These are phyloP conservation scores for Castanea mollissima DNA, from an alignment of 306 rosid genomes.

Conservation along the genomic window DNA sequence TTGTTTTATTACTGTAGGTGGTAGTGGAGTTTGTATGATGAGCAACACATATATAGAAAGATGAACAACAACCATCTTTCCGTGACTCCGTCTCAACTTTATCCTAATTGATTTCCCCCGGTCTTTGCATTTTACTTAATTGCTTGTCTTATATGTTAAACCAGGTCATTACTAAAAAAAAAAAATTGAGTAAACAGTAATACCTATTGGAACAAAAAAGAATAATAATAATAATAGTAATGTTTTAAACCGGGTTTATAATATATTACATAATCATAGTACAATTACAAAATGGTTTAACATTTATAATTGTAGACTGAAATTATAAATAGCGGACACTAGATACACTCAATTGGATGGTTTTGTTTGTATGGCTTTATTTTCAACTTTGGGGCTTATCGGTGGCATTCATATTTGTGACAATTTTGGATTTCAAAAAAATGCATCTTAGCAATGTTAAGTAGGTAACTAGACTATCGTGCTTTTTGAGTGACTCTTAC, in stretches of 20 bases:
- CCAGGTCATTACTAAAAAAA: constrained; percentile 5
- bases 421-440: constrained; percentile 47
- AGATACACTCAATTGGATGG: neutral
- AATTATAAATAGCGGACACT: too few relatives aligned
- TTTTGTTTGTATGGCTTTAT: constrained; percentile 65
- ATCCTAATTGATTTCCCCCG: constrained; percentile 53
- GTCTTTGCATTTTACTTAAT: constrained; percentile 25
- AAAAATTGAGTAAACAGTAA: too few relatives aligned
- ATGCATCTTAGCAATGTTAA: constrained; percentile 43
- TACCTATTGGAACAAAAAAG: too few relatives aligned
- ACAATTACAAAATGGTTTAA: too few relatives aligned
- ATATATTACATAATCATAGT: too few relatives aligned
- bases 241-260: too few relatives aligned
- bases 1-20: constrained; percentile 28
- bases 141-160: neutral
- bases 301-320: too few relatives aligned
- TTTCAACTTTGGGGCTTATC: constrained; percentile 91
- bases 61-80: constrained; percentile 67
- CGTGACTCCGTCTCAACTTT: constrained; percentile 60
- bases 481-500: neutral
- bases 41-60: constrained; percentile 60
- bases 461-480: constrained; percentile 46
- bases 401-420: constrained; percentile 73
- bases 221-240: too few relatives aligned
- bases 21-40: constrained; percentile 82